Evolutionary conservation across 1,284 basidiomycete species (phyloP).

Genomic region (Austroboletus niveus): DNA sequence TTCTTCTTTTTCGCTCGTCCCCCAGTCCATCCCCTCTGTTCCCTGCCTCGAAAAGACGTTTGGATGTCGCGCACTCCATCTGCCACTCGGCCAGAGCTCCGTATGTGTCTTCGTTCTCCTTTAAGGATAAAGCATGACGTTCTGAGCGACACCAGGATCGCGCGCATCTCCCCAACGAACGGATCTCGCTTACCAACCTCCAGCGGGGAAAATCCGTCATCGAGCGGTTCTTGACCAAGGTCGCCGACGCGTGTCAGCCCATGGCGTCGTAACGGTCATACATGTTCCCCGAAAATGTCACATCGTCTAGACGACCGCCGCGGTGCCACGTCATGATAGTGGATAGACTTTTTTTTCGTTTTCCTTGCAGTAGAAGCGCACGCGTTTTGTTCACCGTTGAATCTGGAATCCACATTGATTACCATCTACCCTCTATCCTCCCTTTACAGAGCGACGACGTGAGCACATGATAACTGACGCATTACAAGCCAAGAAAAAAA

Average conservation of each 20-base stretch:
- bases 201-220: slow-evolving; percentile 73
- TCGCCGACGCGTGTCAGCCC: slow-evolving; percentile 24
- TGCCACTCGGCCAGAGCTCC: slow-evolving; percentile 85
- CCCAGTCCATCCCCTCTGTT: slow-evolving; percentile 84
- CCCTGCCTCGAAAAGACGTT: slow-evolving; percentile 93
- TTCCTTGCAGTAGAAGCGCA: too few species aligned
- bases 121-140: not conserved
- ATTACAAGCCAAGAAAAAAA: too few species aligned
- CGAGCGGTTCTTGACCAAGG: slow-evolving; percentile 62
- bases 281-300: not conserved
- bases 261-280: not conserved
- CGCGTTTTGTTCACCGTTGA: too few species aligned
- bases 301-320: too few species aligned
- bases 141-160: slow-evolving; percentile 54
- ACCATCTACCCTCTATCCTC: too few species aligned
- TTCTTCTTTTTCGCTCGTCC: not conserved
- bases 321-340: too few species aligned
- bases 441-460: too few species aligned
- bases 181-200: slow-evolving; percentile 76
- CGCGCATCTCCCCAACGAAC: slow-evolving; percentile 85
- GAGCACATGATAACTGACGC: too few species aligned
- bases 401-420: too few species aligned
- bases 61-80: slow-evolving; percentile 76
- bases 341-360: too few species aligned
- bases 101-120: slow-evolving; percentile 40